phyloP scores from a whole-genome alignment of 2,329 filamentous ascomycete genomes.

The Colletotrichum trifolii region DNA sequence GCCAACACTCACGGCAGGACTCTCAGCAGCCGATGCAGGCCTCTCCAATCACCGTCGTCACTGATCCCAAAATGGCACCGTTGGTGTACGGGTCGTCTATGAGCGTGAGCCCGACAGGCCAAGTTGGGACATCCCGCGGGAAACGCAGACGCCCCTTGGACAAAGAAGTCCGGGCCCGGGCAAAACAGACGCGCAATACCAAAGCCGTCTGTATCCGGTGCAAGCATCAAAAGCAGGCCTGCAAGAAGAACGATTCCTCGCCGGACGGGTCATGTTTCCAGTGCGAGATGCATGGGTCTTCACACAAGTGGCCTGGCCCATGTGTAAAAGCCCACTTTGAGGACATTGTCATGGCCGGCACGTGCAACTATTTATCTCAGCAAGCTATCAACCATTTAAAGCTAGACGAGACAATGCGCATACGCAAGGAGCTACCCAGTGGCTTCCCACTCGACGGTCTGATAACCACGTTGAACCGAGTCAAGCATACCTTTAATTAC shows the following conservation, averaged over 20 bases:
- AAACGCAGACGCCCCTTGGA: conserved; percentile 33
- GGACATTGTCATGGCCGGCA: conserved; percentile 55
- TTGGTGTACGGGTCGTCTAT: too few relatives aligned
- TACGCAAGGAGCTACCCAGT: conserved; percentile 52
- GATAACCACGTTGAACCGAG: conserved; percentile 48
- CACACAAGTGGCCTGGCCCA: conserved; percentile 40
- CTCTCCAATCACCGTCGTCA: background rate
- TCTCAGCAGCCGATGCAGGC: too few relatives aligned
- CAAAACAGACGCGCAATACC: conserved; percentile 34
- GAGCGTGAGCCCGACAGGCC: background rate
- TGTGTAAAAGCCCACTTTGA: conserved; percentile 56
- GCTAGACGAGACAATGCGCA: conserved; percentile 45
- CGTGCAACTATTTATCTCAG: conserved; percentile 58
- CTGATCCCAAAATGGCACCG: background rate
- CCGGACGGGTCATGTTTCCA: conserved; percentile 25
- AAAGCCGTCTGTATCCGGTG: conserved; percentile 38
- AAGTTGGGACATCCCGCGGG: conserved; percentile 21
- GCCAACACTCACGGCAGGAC: conserved; percentile 3
- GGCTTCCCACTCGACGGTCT: conserved; percentile 52
- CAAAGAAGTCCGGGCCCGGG: conserved; percentile 13
- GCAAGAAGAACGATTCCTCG: conserved; percentile 16
- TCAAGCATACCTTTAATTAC: conserved; percentile 54
- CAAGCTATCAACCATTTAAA: conserved; percentile 54
- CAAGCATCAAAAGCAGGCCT: conserved; percentile 34
- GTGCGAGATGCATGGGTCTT: conserved; percentile 25